Base-by-base conservation (phyloP, 192 early-diverging fungal genomes). In the Radiomyces spectabilis region DNA sequence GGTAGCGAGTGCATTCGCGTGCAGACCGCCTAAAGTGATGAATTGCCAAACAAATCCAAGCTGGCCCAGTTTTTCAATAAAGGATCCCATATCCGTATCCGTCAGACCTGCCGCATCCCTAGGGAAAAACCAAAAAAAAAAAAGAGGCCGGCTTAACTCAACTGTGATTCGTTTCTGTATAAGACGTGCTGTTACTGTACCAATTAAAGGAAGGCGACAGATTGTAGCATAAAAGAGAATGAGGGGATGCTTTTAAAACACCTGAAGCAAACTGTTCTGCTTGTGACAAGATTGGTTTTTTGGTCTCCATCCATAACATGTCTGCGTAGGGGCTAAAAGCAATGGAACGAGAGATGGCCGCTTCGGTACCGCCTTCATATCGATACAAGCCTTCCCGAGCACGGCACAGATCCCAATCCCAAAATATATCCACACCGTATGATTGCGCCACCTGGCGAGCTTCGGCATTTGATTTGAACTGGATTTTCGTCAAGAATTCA, bases 161-260 rank as follows among this genome's bases (percentile, higher is more conserved):
- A 9, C 39, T 15, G 1, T 27, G 47, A 49, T 49, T 15, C 6
- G 6, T 30, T 12, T 21, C 29, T 7, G 8, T 30, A 32, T 30
- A n/a, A n/a, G n/a, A n/a, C n/a, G n/a, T n/a, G n/a, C n/a, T n/a
- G 8, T 49, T 45, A 30, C 12, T 21, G 21, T 38, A 22, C 93
- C 94, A 98, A 86, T 98, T 98, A 85, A 96, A 98, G 29, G 90
- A 94, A 21, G 95, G 95, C 35, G 88, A 92, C 45, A 98, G 68
- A 82, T 98, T 98, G 83, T 98, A 98, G 19, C 93, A 89, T 27
- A 98, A 82, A 87, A 89, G 87, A 54, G 83, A 74, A 24, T 91
- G 66, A 33, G 95, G 94, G 69, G 85, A 75, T 26, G 77, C 80
- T 52, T 78, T 69, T 51, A 80, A 80, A n/a, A 98, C 94, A 51